Evolutionary conservation across 768 basidiomycete genomes (phyloP).

Genomic region (Tricholomella constricta): DNA sequence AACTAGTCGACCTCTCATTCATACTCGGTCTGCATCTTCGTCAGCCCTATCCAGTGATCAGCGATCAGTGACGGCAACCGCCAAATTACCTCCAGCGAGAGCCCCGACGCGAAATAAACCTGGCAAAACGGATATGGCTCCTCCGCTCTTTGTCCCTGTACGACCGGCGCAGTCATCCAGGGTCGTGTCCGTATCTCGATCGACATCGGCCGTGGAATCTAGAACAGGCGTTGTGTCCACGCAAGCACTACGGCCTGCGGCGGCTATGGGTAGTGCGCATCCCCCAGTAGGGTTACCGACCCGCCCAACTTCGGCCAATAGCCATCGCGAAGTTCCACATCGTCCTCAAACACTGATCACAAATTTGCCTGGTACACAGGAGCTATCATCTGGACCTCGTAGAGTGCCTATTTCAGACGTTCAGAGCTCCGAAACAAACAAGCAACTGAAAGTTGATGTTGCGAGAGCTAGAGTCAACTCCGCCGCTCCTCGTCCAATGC

Average conservation of each 20-base stretch:
- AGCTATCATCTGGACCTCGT: conserved; percentile 13
- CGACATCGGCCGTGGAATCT: conserved; percentile 15
- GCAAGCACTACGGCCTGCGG: conserved; percentile 3
- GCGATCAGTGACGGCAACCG: conserved; percentile 9
- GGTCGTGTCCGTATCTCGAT: conserved; percentile 8
- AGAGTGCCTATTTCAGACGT: conserved; percentile 11
- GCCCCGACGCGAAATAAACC: conserved; percentile 20
- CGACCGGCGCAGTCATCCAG: conserved; percentile 24
- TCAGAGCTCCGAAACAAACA: no score
- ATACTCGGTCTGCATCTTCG: conserved; percentile 29
- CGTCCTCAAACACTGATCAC: neutral
- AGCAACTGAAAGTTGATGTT: neutral
- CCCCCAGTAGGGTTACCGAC: conserved; percentile 1
- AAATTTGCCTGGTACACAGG: neutral
- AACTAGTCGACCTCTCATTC: conserved; percentile 7
- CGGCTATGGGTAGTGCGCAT: neutral
- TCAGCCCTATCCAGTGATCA: conserved; percentile 21
- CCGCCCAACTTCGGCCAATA: conserved; percentile 14
- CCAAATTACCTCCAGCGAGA: neutral
- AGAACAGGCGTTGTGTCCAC: conserved; percentile 15
- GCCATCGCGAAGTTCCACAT: conserved; percentile 9
- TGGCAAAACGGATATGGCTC: conserved; percentile 21
- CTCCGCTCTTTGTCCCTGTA: conserved; percentile 30
- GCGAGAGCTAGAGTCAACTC: conserved; percentile 9
- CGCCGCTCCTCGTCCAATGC: neutral